Evolutionary conservation across 164 flowering plant genomes (phyloP), one percentile per base, ranked within the genome.

Genomic region (Macadamia integrifolia): DNA sequence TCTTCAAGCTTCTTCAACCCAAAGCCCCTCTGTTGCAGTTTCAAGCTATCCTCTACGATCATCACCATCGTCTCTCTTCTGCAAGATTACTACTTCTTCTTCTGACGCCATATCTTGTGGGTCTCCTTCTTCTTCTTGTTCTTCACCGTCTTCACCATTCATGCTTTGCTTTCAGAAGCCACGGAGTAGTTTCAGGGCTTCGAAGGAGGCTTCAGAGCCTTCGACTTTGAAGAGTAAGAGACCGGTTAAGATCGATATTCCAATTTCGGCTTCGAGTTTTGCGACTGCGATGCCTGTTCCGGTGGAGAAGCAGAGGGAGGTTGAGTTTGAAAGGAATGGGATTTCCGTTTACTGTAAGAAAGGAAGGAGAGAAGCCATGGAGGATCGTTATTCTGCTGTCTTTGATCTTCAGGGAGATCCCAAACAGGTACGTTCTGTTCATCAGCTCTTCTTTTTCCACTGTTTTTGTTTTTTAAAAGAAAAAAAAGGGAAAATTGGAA

Each of bases 281-380:
- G 72, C 66, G 42, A 48, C 69, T 11, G 57, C n/a, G 57, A 17
- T 17, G 57, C 17, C 48, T 60, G 42, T 53, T 69, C 40, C 40
- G 40, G 40, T 5, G 40, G 40, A 35, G 40, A 57, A 44, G 72
- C 68, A 49, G 60, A 62, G 28, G 43, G 73, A 56, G 8, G 62
- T 62, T 46, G 80, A 68, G 78, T 75, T 58, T 14, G 92, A 85
- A 66, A 81, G 81, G 30, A 83, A 82, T 42, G 85, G 82, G 65
- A 87, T 76, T 67, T 80, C 88, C 30, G 95, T 90, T 32, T 90
- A 71, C 71, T 90, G 96, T 73, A 92, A 88, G 84, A 84, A 76
- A 71, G 96, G 98, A 61, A 83, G 86, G 83, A 85, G 93, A 71
- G 92, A 78, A 32, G 81, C 77, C 7, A 86, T 88, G 89, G 97